These are phyloP conservation scores for Cordyceps tenuipes DNA, from an alignment of 2,329 filamentous ascomycete genomes.

Conservation along the genomic window DNA sequence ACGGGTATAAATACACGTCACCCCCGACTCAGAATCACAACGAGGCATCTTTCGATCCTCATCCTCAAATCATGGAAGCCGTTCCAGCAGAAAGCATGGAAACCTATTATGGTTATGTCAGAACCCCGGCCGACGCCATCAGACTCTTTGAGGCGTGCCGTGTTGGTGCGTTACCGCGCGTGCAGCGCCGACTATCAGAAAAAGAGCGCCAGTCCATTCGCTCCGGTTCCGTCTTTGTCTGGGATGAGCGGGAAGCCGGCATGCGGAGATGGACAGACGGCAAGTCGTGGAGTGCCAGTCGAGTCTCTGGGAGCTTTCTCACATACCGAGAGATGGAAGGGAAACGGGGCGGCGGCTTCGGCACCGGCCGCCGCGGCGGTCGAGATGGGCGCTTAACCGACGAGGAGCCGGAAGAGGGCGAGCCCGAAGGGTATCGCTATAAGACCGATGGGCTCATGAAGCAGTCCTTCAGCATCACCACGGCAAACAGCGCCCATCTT, in stretches of 20 bases:
- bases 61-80: constrained; percentile 14
- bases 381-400: constrained; percentile 76
- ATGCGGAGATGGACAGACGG: constrained; percentile 99
- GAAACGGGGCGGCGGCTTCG: constrained; percentile 77
- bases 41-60: background rate
- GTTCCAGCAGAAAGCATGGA: constrained; percentile 58
- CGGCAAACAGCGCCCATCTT: constrained; percentile 76
- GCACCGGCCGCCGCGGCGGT: constrained; percentile 48
- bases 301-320: constrained; percentile 93
- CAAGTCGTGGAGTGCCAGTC: constrained; percentile 97
- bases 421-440: constrained; percentile 86
- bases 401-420: constrained; percentile 75
- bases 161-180: constrained; percentile 78
- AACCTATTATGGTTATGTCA: constrained; percentile 90
- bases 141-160: constrained; percentile 97
- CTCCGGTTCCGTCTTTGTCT: constrained; percentile 97
- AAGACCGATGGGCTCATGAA: constrained; percentile 98
- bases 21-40: background rate
- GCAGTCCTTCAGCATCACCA: constrained; percentile 98
- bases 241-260: constrained; percentile 96
- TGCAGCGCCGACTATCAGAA: constrained; percentile 87
- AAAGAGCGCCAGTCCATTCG: constrained; percentile 95
- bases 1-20: too few relatives aligned
- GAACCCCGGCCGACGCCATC: constrained; percentile 93
- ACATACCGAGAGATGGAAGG: constrained; percentile 99